Conservation (phyloP, 768 basidiomycete species). For the Phylloporus rhodoxanthus region DNA sequence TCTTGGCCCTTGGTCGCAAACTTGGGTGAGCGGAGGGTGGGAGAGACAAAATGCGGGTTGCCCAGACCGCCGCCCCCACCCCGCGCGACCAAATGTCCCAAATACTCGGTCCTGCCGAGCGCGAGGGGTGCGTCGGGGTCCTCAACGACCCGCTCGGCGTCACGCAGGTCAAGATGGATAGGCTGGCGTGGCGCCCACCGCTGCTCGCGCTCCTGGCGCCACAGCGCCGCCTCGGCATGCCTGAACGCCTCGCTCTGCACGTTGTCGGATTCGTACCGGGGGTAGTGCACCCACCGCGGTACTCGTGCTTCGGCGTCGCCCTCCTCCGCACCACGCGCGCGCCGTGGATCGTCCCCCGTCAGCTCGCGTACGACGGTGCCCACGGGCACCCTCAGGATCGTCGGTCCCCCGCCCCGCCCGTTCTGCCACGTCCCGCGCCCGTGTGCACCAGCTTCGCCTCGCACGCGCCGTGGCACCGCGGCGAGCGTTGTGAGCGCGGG, state of each 20-base stretch:
- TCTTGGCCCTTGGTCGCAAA: constrained; percentile 74
- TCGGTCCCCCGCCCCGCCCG: constrained; percentile 67
- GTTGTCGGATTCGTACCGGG: constrained; percentile 57
- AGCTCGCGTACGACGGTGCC: constrained; percentile 87
- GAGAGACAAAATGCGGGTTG: constrained; percentile 77
- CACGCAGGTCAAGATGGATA: constrained; percentile 59
- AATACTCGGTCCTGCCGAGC: constrained; percentile 42
- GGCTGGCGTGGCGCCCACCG: constrained; percentile 45
- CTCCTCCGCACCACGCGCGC: constrained; percentile 66
- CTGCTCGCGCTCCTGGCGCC: constrained; percentile 56
- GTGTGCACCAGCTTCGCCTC: constrained; percentile 58
- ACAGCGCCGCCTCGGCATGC: constrained; percentile 60
- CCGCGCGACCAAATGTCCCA: constrained; percentile 62
- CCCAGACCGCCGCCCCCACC: constrained; percentile 84
- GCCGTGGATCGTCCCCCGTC: constrained; percentile 55
- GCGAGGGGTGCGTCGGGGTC: constrained; percentile 53
- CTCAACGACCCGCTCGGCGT: constrained; percentile 35
- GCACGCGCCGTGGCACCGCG: constrained; percentile 60
- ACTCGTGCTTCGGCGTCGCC: constrained; percentile 29
- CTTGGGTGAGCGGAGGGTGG: constrained; percentile 73
- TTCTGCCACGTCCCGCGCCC: constrained; percentile 88
- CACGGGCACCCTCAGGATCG: constrained; percentile 75
- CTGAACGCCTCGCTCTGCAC: constrained; percentile 58
- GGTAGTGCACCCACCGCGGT: constrained; percentile 75
- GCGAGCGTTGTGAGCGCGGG: constrained; percentile 73